Percentiles rank a stretch among this genome's conserved stretches.
phyloP scores from a whole-genome alignment of 768 basidiomycete genomes.

The Mycena belliarum region DNA sequence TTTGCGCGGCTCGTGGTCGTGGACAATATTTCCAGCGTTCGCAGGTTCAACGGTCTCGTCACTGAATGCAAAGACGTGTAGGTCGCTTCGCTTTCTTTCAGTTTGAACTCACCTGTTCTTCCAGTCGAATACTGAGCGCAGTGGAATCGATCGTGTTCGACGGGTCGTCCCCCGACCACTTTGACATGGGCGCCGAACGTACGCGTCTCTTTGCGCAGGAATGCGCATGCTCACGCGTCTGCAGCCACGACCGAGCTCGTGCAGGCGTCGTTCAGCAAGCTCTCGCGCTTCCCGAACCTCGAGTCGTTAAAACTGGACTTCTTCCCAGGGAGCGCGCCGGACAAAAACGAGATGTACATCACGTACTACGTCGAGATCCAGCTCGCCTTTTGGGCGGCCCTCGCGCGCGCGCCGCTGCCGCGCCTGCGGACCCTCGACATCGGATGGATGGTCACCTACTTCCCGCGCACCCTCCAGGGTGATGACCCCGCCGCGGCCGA shows the following conservation, averaged over 20 bases:
- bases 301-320: background rate
- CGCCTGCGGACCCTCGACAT: background rate
- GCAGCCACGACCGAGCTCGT: background rate
- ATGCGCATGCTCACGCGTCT: background rate
- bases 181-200: conserved; percentile 9
- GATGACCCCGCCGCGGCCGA: background rate
- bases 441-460: background rate
- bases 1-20: background rate
- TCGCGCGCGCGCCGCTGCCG: background rate
- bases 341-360: background rate
- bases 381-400: background rate
- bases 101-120: background rate
- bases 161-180: conserved; percentile 7
- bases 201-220: background rate
- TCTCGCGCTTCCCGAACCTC: conserved; percentile 8
- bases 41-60: background rate
- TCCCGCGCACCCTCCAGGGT: background rate
- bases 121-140: conserved; percentile 2
- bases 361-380: conserved; percentile 12
- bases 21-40: conserved; percentile 4
- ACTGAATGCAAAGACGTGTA: conserved; percentile 2
- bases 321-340: background rate
- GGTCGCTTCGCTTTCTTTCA: too few relatives aligned
- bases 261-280: conserved; percentile 1
- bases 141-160: conserved; percentile 8